These are phyloP conservation scores for Yarrowia phangngaensis DNA, from an alignment of 805 yeast genomes.

Conservation along the genomic window DNA sequence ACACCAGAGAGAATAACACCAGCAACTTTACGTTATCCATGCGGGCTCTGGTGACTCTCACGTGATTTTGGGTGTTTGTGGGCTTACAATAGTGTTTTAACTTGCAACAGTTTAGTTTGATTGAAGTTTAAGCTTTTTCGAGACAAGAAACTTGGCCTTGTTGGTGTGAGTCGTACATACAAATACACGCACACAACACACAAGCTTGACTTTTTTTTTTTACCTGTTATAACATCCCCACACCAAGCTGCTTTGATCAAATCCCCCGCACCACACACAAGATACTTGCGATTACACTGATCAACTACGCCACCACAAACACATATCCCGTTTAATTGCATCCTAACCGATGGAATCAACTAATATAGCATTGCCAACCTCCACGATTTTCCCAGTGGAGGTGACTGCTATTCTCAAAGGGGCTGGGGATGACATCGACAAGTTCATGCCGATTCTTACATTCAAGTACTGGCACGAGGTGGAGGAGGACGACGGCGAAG, in stretches of 20 bases:
- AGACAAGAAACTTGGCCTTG: too few relatives aligned
- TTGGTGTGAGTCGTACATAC: too few relatives aligned
- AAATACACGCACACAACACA: too few relatives aligned
- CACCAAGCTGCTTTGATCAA: too few relatives aligned
- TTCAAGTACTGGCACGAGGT: constrained; percentile 63
- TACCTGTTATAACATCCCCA: too few relatives aligned
- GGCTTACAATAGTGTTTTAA: constrained; percentile 6
- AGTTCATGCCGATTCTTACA: constrained; percentile 53
- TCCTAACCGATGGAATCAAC: constrained; percentile 38
- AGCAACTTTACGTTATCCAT: constrained; percentile 16
- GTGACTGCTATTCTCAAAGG: constrained; percentile 49
- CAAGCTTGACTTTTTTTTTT: too few relatives aligned
- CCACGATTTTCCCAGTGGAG: constrained; percentile 65
- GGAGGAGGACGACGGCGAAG: constrained; percentile 39
- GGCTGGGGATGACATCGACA: constrained; percentile 47
- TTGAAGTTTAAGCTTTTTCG: too few relatives aligned
- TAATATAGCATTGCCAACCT: constrained; percentile 53
- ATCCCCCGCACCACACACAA: too few relatives aligned
- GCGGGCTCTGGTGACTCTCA: constrained; percentile 12
- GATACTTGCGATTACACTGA: too few relatives aligned
- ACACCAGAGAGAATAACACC: too few relatives aligned
- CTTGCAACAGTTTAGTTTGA: too few relatives aligned
- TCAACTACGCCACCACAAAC: too few relatives aligned
- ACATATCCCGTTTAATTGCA: neutral
- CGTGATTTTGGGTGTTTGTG: constrained; percentile 5